A percentile compares a stretch with the other conserved stretches of the same genome.
phyloP scores from a whole-genome alignment of 345 rosid species.

The Salix exigua region DNA sequence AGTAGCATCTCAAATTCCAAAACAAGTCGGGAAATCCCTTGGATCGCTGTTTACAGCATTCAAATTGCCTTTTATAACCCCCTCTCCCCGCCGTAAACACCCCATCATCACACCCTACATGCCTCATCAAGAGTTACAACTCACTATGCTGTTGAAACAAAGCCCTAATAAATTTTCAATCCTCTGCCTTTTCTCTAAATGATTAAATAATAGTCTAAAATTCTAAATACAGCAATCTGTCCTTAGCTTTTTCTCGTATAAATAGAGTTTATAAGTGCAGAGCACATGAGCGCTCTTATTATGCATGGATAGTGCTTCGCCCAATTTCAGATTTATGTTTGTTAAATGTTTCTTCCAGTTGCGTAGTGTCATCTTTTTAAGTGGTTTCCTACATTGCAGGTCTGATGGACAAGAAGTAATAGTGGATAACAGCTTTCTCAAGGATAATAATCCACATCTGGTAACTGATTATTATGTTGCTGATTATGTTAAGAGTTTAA shows the following conservation, averaged over 20 bases:
- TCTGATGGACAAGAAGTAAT: constrained; percentile 85
- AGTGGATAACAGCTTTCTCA: constrained; percentile 82
- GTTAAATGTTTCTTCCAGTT: not conserved
- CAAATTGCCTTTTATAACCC: not conserved
- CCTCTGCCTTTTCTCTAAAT: not conserved
- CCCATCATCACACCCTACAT: not conserved
- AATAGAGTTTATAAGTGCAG: not conserved
- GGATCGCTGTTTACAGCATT: not conserved
- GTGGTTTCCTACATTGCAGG: constrained; percentile 31
- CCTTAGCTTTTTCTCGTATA: not conserved
- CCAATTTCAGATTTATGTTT: not conserved
- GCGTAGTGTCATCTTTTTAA: not conserved
- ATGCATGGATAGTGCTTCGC: not conserved
- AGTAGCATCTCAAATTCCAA: not conserved
- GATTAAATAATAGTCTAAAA: not conserved
- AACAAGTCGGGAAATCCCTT: not conserved
- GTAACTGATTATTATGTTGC: constrained; percentile 36
- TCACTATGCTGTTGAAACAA: not conserved
- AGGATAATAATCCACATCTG: constrained; percentile 80
- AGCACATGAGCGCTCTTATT: not conserved
- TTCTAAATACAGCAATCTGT: not conserved
- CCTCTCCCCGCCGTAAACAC: not conserved
- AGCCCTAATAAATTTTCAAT: not conserved
- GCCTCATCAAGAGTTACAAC: not conserved
- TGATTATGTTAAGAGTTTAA: constrained; percentile 3